A percentile compares a stretch with the other conserved stretches of the same genome.
Evolutionary conservation across 306 rosid genomes (phyloP).

Genomic region (Alnus glutinosa): DNA sequence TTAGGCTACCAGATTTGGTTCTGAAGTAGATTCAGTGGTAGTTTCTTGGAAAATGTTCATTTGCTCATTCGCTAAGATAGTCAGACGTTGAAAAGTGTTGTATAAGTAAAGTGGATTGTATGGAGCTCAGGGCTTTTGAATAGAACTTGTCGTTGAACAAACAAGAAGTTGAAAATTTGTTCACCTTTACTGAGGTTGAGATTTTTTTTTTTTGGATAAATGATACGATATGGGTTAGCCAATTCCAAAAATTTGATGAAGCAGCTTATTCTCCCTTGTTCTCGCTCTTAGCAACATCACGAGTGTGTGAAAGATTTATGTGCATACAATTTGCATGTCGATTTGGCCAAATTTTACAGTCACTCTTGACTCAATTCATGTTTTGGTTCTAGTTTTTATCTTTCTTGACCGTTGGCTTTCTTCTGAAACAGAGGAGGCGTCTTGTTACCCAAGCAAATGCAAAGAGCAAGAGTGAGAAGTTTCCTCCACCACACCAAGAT

Average conservation of each 20-base stretch:
- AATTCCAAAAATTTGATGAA: not conserved
- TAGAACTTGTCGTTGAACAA: not conserved
- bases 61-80: not conserved
- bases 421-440: slow-evolving; percentile 74
- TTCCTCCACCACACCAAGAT: slow-evolving; percentile 96
- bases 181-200: slow-evolving; percentile 13
- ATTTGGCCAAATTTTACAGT: not conserved
- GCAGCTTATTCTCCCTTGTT: not conserved
- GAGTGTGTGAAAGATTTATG: not conserved
- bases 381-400: slow-evolving; percentile 10
- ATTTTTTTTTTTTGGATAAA: not conserved
- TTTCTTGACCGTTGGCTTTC: slow-evolving; percentile 24
- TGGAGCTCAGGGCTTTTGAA: slow-evolving; percentile 8
- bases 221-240: not conserved
- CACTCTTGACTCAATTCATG: not conserved
- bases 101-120: slow-evolving; percentile 2
- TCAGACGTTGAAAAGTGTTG: not conserved
- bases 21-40: not conserved
- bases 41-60: not conserved
- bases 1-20: not conserved
- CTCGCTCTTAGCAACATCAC: not conserved
- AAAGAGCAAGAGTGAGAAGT: slow-evolving; percentile 96
- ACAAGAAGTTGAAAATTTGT: slow-evolving; percentile 1
- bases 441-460: slow-evolving; percentile 83
- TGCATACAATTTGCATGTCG: not conserved